A percentile compares a stretch with the other conserved stretches of the same genome.
Conservation (phyloP, 208 protist genomes). For the Leishmania tarentolae region DNA sequence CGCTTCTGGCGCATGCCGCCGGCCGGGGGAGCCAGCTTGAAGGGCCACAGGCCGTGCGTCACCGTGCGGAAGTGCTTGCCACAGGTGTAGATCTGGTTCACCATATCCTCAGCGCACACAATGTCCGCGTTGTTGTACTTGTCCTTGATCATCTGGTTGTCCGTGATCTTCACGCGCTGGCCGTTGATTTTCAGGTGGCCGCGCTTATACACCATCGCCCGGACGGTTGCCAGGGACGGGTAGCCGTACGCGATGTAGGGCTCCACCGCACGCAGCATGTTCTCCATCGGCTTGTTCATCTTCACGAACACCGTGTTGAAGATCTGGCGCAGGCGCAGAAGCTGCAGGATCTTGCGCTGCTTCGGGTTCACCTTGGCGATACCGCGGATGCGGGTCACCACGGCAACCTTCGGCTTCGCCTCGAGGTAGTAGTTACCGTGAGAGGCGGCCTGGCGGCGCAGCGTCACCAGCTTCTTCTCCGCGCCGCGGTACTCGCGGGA, state of each 20-base stretch:
- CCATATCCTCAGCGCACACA: conserved; percentile 99
- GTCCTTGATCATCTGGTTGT: conserved; percentile 97
- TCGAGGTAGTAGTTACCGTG: conserved; percentile 98
- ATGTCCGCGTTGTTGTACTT: conserved; percentile 95
- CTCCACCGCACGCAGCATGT: conserved; percentile 99
- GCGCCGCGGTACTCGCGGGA: conserved; percentile 94
- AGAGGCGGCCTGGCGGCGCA: conserved; percentile 89
- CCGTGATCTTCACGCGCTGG: conserved; percentile 97
- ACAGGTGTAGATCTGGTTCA: conserved; percentile 99
- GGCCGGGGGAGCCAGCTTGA: conserved; percentile 96
- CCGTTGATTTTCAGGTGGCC: conserved; percentile 98
- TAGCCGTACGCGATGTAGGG: conserved; percentile 99
- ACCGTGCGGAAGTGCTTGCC: conserved; percentile 98
- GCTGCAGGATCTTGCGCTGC: conserved; percentile 98
- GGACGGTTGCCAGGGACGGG: conserved; percentile 97
- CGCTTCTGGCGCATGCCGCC: conserved; percentile 97
- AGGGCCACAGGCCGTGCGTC: conserved; percentile 99
- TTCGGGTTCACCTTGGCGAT: conserved; percentile 98
- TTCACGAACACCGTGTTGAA: conserved; percentile 99
- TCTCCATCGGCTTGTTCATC: conserved; percentile 99
- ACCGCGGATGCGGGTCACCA: conserved; percentile 99
- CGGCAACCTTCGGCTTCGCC: conserved; percentile 98
- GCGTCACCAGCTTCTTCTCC: conserved; percentile 88
- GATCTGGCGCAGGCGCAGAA: conserved; percentile 99
- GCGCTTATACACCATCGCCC: conserved; percentile 99